Percentiles rank a stretch among this genome's conserved stretches.
These are phyloP conservation scores for Parastagonospora avenae DNA, from an alignment of 2,329 filamentous ascomycete genomes.

Conservation along the genomic window DNA sequence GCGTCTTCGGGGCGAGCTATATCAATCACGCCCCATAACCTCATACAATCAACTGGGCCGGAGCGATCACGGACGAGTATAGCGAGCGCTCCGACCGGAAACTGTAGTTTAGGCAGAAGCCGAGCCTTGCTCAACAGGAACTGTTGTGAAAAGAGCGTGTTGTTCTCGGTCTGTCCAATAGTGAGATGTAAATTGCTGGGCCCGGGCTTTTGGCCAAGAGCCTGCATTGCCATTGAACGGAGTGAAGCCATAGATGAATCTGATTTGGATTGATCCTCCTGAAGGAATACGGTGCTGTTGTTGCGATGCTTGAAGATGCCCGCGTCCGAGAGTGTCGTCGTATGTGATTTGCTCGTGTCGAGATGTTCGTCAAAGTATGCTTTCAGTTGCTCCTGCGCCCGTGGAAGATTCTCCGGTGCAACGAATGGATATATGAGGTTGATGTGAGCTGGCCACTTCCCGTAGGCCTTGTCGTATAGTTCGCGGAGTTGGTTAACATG, in stretches of 20 bases:
- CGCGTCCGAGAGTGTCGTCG: conserved; percentile 45
- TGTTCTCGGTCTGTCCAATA: conserved; percentile 62
- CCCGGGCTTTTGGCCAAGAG: conserved; percentile 26
- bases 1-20: conserved; percentile 7
- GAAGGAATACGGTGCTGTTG: conserved; percentile 51
- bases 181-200: conserved; percentile 60
- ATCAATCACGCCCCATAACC: conserved; percentile 60
- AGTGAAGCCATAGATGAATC: conserved; percentile 17
- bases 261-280: conserved; percentile 10
- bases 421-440: conserved; percentile 73
- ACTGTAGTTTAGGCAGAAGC: conserved; percentile 55
- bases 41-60: conserved; percentile 54
- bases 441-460: conserved; percentile 69
- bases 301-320: conserved; percentile 58
- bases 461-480: conserved; percentile 66
- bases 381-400: conserved; percentile 51
- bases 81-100: conserved; percentile 56
- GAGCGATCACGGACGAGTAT: conserved; percentile 59
- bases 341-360: background rate
- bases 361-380: conserved; percentile 34
- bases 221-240: conserved; percentile 24
- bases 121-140: conserved; percentile 60
- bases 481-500: conserved; percentile 61
- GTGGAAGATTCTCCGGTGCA: conserved; percentile 51
- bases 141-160: conserved; percentile 52